A percentile compares a stretch with the other conserved stretches of the same genome.
These are phyloP conservation scores for Gnomoniopsis sp. DNA, from an alignment of 2,329 filamentous ascomycete species.

Conservation along the genomic window DNA sequence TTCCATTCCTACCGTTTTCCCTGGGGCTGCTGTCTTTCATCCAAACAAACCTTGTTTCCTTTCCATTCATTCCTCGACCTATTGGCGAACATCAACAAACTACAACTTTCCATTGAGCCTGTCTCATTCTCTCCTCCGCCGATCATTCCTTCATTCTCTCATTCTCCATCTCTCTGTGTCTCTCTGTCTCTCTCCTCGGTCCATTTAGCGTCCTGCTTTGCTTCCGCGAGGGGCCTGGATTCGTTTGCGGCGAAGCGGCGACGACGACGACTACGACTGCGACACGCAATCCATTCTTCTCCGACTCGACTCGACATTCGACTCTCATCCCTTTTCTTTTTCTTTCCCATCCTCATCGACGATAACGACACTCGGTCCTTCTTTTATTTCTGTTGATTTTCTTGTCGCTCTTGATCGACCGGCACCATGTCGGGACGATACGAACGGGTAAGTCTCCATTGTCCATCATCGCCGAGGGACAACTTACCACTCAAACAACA, in stretches of 20 bases:
- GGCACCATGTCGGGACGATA: conserved; percentile 52
- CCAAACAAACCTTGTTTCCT: neutral
- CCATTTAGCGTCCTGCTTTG: too few relatives aligned
- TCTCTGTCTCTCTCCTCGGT: too few relatives aligned
- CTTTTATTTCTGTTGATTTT: neutral
- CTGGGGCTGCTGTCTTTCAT: neutral
- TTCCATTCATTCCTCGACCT: neutral
- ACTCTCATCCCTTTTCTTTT: neutral
- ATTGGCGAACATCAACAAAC: neutral
- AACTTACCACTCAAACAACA: neutral
- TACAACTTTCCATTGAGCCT: too few relatives aligned
- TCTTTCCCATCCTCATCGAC: neutral
- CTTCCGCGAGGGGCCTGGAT: too few relatives aligned
- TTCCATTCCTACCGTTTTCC: conserved; percentile 1
- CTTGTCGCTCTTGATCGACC: conserved; percentile 9
- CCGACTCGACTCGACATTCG: neutral
- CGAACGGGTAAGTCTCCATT: conserved; percentile 47
- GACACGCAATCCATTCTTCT: neutral
- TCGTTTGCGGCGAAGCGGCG: neutral
- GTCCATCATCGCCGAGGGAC: neutral
- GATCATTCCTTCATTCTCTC: too few relatives aligned
- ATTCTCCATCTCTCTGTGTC: too few relatives aligned
- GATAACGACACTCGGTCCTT: neutral
- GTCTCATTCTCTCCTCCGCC: too few relatives aligned
- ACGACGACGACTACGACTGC: neutral